phyloP scores from a whole-genome alignment of 2,329 filamentous ascomycete species.

The Trichoderma sp. region DNA sequence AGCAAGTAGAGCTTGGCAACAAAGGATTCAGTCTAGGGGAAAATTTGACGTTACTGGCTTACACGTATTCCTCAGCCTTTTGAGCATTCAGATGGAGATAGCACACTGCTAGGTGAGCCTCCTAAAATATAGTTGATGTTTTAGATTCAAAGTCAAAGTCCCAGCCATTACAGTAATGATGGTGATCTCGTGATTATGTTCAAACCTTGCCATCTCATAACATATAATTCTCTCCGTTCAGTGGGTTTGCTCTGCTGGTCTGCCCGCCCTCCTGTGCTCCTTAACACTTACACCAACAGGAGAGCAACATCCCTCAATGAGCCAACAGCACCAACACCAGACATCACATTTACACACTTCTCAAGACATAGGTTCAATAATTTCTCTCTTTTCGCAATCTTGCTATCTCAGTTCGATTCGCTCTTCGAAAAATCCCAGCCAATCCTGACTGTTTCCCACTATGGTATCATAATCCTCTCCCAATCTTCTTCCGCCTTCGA shows the following conservation, averaged over 20 bases:
- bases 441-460: background rate
- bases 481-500: background rate
- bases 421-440: background rate
- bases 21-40: background rate
- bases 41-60: background rate
- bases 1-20: background rate
- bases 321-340: background rate
- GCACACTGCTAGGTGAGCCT: too few relatives aligned
- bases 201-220: background rate
- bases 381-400: background rate
- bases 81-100: background rate
- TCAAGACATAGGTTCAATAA: background rate
- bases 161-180: background rate
- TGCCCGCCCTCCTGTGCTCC: background rate
- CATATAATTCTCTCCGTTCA: background rate
- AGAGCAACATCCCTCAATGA: background rate
- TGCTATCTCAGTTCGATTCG: background rate
- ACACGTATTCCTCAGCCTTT: background rate
- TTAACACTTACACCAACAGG: background rate
- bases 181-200: background rate
- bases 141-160: background rate
- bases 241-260: background rate
- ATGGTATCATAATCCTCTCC: conserved; percentile 10
- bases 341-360: background rate
- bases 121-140: too few relatives aligned